phyloP scores from a whole-genome alignment of 2,329 filamentous ascomycete genomes.

The Aspergillus japonicus region DNA sequence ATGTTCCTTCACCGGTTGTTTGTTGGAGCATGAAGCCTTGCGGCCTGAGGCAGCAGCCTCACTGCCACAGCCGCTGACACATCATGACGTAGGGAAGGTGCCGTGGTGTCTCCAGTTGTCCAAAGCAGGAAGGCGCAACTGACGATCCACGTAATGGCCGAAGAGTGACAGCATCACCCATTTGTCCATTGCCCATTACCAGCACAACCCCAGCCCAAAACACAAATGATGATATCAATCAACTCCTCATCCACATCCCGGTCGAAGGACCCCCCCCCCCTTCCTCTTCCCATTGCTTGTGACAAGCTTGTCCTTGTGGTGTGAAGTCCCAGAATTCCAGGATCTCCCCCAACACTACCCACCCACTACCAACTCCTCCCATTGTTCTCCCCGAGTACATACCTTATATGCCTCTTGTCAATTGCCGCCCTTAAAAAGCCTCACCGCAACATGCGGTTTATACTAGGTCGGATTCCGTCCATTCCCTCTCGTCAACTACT shows the following conservation, averaged over 20 bases:
- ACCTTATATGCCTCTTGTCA: neutral
- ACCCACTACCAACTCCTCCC: neutral
- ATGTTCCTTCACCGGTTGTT: no score
- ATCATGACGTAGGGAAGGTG: slow-evolving; percentile 11
- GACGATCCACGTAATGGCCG: neutral
- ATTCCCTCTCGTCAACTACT: neutral
- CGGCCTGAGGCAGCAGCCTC: neutral
- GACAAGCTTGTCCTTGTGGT: no score
- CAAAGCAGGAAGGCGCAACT: neutral
- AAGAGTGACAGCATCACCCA: neutral
- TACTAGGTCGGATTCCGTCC: neutral
- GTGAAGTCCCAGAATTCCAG: neutral
- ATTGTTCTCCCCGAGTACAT: neutral
- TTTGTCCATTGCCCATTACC: no score
- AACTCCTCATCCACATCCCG: neutral
- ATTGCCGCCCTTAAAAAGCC: neutral
- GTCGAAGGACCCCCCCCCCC: neutral
- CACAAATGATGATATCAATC: neutral
- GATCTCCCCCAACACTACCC: neutral
- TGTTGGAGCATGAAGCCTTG: neutral
- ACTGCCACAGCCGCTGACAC: slow-evolving; percentile 5
- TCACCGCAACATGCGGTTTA: slow-evolving; percentile 8
- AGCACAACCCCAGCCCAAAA: neutral
- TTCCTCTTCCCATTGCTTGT: no score
- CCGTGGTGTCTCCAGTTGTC: neutral